Evolutionary conservation across 805 yeast species (phyloP).

Genomic region (Ascoidea rubescens): DNA sequence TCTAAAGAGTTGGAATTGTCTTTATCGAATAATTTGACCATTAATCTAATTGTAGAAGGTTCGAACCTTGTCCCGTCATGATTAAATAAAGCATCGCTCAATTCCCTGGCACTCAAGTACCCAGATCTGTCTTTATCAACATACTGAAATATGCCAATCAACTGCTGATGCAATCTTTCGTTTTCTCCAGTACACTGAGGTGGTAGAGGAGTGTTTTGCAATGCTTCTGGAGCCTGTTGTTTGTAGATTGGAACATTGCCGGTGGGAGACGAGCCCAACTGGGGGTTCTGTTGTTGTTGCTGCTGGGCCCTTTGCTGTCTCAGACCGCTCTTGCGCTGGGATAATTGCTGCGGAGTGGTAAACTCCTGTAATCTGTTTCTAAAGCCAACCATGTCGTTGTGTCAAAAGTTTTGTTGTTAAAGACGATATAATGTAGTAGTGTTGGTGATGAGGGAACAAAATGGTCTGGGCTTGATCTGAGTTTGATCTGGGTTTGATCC

Average conservation of each 20-base stretch:
- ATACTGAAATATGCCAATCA: slow-evolving; percentile 2
- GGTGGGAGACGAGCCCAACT: not conserved
- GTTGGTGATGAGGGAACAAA: too few relatives aligned
- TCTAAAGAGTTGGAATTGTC: slow-evolving; percentile 29
- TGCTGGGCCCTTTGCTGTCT: too few relatives aligned
- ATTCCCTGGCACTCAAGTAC: slow-evolving; percentile 22
- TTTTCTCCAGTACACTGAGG: not conserved
- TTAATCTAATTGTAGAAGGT: slow-evolving; percentile 41
- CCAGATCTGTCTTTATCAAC: slow-evolving; percentile 9
- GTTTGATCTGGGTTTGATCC: too few relatives aligned
- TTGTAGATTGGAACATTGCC: not conserved
- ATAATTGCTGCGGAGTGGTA: too few relatives aligned
- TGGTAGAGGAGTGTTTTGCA: not conserved
- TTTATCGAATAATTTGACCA: slow-evolving; percentile 50
- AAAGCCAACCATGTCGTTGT: too few relatives aligned
- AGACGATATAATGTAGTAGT: too few relatives aligned
- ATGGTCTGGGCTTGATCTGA: too few relatives aligned
- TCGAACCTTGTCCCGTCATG: slow-evolving; percentile 52
- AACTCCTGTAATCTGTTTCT: too few relatives aligned
- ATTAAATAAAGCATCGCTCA: slow-evolving; percentile 43
- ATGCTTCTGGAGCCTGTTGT: not conserved
- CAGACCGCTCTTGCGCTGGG: too few relatives aligned
- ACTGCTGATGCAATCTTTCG: not conserved
- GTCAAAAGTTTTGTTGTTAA: too few relatives aligned
- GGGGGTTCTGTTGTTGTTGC: too few relatives aligned